A percentile compares a stretch with the other conserved stretches of the same genome.
Evolutionary conservation across 495 filamentous ascomycete genomes (phyloP).

Genomic region (Margaritispora aquatica): DNA sequence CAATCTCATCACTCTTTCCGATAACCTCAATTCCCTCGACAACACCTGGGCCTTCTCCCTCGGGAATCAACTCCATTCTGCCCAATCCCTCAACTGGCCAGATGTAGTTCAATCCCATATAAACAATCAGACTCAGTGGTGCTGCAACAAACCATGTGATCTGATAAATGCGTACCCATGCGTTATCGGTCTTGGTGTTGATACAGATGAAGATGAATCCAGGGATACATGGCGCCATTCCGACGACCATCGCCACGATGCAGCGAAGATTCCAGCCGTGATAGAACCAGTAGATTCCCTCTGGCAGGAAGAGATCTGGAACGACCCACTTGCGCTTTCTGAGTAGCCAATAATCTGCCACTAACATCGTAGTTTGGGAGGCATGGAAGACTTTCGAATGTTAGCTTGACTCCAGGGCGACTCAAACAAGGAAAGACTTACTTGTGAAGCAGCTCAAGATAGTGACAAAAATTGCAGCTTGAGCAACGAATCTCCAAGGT

Average conservation of each 20-base stretch:
- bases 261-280: background rate
- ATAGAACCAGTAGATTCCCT: slow-evolving; percentile 5
- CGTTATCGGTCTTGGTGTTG: background rate
- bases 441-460: background rate
- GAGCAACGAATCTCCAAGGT: background rate
- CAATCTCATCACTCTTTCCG: background rate
- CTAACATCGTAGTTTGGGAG: background rate
- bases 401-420: background rate
- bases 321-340: background rate
- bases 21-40: background rate
- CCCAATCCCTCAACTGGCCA: background rate
- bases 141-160: background rate
- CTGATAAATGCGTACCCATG: background rate
- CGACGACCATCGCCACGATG: background rate
- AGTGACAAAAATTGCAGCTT: background rate
- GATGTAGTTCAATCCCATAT: background rate
- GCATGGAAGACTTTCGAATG: background rate
- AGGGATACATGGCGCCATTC: background rate
- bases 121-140: background rate
- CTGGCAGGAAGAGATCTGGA: background rate
- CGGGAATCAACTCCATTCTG: background rate
- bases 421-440: background rate
- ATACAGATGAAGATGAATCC: slow-evolving; percentile 1
- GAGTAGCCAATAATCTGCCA: background rate
- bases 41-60: background rate